Evolutionary conservation across 1,139 yeast genomes (phyloP).

Genomic region (Suhomyces choctaworum): DNA sequence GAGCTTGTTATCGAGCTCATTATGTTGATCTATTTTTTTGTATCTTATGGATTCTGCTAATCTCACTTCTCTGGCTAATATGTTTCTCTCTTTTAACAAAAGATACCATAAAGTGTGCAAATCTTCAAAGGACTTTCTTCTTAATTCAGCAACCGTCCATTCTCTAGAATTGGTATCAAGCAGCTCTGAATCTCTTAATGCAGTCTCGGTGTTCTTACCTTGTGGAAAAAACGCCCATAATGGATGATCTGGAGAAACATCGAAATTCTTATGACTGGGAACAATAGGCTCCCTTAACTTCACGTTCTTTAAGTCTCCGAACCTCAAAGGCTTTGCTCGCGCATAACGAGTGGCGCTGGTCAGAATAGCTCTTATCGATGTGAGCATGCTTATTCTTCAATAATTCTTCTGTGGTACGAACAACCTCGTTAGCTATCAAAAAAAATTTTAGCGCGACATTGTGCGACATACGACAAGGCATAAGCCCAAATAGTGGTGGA

Average conservation of each 20-base stretch:
- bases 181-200: constrained; percentile 60
- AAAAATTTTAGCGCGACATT: constrained; percentile 14
- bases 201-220: constrained; percentile 44
- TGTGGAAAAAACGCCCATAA: constrained; percentile 89
- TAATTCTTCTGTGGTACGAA: not conserved
- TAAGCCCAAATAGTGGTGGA: no score
- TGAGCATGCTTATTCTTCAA: constrained; percentile 12
- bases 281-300: constrained; percentile 80
- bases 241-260: constrained; percentile 84
- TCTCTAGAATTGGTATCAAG: constrained; percentile 63
- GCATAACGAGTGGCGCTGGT: constrained; percentile 10
- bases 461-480: constrained; percentile 10
- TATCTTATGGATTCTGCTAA: constrained; percentile 34
- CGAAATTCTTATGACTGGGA: constrained; percentile 72
- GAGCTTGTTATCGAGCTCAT: constrained; percentile 38
- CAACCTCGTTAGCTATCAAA: constrained; percentile 1
- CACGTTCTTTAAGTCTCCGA: constrained; percentile 29
- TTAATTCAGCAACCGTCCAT: constrained; percentile 86
- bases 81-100: constrained; percentile 79
- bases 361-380: constrained; percentile 9
- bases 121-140: constrained; percentile 90
- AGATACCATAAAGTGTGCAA: constrained; percentile 89
- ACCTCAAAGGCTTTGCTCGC: constrained; percentile 31
- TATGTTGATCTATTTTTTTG: constrained; percentile 27
- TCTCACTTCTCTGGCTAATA: constrained; percentile 72